Evolutionary conservation across 495 filamentous ascomycete species (phyloP).

Genomic region (Aspergillus homomorphus): DNA sequence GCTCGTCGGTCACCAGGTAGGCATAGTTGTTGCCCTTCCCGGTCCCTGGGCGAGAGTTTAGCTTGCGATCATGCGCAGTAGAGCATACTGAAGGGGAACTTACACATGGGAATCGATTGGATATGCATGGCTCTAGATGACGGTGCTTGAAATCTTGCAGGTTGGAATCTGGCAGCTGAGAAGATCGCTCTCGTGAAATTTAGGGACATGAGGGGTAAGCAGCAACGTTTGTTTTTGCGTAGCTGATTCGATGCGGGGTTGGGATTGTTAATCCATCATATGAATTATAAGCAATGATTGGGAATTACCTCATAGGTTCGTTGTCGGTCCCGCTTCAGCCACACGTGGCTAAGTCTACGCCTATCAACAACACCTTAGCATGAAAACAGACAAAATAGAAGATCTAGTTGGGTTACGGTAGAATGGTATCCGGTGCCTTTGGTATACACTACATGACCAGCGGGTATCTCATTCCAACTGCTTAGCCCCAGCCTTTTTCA

Average conservation of each 20-base stretch:
- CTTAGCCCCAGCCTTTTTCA: background rate
- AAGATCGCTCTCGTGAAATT: slow-evolving; percentile 25
- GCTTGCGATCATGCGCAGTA: slow-evolving; percentile 1
- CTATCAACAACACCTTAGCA: too few relatives aligned
- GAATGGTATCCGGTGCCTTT: too few relatives aligned
- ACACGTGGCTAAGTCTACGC: slow-evolving; percentile 4
- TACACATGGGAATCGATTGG: slow-evolving; percentile 98
- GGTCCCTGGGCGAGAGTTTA: slow-evolving; percentile 62
- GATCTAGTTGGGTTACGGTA: too few relatives aligned
- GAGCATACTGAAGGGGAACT: slow-evolving; percentile 29
- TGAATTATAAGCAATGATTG: slow-evolving; percentile 11
- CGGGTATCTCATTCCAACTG: background rate
- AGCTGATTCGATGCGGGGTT: background rate
- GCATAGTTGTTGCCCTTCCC: slow-evolving; percentile 93
- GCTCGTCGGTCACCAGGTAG: slow-evolving; percentile 89
- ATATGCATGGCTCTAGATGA: slow-evolving; percentile 76
- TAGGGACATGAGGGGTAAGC: slow-evolving; percentile 25
- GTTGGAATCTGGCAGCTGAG: slow-evolving; percentile 12
- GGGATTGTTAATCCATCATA: slow-evolving; percentile 6
- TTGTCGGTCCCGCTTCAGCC: slow-evolving; percentile 4
- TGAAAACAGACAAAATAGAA: too few relatives aligned
- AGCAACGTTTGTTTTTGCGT: background rate
- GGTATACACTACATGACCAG: background rate
- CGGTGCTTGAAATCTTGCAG: slow-evolving; percentile 1
- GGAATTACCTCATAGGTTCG: slow-evolving; percentile 22